Conservation (phyloP, 2,329 filamentous ascomycete species). For the Epichloe uncinata region DNA sequence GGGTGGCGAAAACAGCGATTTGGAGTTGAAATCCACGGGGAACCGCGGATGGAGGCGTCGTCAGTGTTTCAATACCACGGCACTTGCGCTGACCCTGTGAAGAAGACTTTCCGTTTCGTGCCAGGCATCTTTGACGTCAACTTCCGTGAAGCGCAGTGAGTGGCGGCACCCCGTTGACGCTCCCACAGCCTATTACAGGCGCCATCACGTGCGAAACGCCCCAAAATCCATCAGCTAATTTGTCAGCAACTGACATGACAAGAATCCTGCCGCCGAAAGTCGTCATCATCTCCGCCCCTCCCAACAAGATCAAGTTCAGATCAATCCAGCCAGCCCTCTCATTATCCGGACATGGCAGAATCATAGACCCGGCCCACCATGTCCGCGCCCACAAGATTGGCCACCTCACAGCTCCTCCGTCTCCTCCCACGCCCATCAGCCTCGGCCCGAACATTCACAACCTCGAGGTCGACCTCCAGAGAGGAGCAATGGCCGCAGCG, state of each 20-base stretch:
- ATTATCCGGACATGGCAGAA: neutral
- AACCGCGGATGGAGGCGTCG: neutral
- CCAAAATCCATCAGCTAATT: neutral
- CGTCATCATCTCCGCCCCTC: neutral
- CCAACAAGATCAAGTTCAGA: neutral
- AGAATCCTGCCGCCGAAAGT: neutral
- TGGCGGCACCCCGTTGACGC: neutral
- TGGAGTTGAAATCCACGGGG: neutral
- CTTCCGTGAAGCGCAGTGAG: no score
- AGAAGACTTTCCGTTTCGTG: no score
- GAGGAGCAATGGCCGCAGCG: slow-evolving; percentile 21
- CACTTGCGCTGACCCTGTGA: no score
- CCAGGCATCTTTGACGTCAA: no score
- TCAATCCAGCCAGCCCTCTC: no score
- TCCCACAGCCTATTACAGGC: neutral
- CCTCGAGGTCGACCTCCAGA: slow-evolving; percentile 8
- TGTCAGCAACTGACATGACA: neutral
- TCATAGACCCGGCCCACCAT: slow-evolving; percentile 10
- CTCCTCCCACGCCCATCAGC: slow-evolving; percentile 12
- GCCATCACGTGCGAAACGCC: neutral
- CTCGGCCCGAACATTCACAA: slow-evolving; percentile 16
- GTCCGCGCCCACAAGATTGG: slow-evolving; percentile 17
- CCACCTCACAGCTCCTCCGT: slow-evolving; percentile 18
- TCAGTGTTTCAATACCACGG: no score
- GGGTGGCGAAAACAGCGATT: neutral